Conservation (phyloP, 2,329 filamentous ascomycete species). For the Magnaporthiopsis poae region DNA sequence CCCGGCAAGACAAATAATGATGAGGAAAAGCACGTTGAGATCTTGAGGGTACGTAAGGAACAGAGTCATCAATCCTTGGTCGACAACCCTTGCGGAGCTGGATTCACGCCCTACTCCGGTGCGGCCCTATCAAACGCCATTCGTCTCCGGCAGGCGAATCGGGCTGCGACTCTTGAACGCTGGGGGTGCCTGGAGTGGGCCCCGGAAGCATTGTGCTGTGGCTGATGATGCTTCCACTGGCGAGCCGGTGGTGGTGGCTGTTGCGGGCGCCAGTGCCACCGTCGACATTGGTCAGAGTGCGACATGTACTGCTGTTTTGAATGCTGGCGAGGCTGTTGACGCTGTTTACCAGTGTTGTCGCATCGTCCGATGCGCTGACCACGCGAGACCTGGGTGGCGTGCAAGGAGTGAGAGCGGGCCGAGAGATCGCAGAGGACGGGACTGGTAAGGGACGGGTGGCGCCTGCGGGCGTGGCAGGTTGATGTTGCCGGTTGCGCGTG, state of each 20-base stretch:
- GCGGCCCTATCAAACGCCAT: neutral
- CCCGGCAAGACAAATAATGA: neutral
- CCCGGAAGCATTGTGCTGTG: neutral
- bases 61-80: neutral
- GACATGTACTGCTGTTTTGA: neutral
- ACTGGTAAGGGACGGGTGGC: neutral
- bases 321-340: conserved; percentile 5
- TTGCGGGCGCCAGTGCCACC: neutral
- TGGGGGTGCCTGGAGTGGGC: neutral
- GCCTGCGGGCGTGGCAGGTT: neutral
- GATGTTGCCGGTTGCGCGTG: neutral
- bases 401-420: neutral
- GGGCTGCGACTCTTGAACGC: neutral
- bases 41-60: neutral
- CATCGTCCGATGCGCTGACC: neutral
- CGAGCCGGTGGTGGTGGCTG: neutral
- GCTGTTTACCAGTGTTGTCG: conserved; percentile 5
- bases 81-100: neutral
- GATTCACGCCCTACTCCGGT: neutral
- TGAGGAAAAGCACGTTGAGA: neutral
- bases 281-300: neutral
- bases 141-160: neutral
- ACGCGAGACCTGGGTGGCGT: neutral
- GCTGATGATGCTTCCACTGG: neutral
- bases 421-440: neutral